Conservation (phyloP, 208 protist species). For the Novymonas esmeraldas region DNA sequence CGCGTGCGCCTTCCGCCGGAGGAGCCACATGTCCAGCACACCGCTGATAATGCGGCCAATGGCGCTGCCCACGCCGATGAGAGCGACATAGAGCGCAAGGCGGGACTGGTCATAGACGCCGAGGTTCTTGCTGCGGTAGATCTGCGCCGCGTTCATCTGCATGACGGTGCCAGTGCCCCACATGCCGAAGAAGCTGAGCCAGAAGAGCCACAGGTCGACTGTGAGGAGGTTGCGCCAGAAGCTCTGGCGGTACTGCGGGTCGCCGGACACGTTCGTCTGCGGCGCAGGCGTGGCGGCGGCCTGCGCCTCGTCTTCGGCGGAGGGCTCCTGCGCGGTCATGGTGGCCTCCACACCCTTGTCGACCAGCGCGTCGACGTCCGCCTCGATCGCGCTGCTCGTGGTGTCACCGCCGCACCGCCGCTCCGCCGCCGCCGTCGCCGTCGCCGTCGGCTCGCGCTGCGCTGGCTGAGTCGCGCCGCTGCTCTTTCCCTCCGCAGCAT, state of each 20-base stretch:
- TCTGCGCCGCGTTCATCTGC: slow-evolving; percentile 74
- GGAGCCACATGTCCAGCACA: slow-evolving; percentile 61
- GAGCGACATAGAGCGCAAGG: slow-evolving; percentile 60
- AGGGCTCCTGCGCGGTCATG: background rate
- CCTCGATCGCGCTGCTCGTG: slow-evolving; percentile 3
- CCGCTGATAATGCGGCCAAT: slow-evolving; percentile 63
- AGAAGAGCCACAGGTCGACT: slow-evolving; percentile 72
- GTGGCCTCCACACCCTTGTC: background rate
- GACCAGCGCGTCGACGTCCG: slow-evolving; percentile 10
- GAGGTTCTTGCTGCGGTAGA: slow-evolving; percentile 68
- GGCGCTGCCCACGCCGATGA: slow-evolving; percentile 75
- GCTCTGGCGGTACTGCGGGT: slow-evolving; percentile 60
- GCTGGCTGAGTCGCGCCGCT: too few species aligned
- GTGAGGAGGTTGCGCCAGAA: slow-evolving; percentile 80
- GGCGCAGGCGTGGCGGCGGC: background rate
- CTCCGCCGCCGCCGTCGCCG: background rate
- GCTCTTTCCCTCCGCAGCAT: background rate
- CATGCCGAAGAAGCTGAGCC: slow-evolving; percentile 68
- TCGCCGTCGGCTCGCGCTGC: background rate
- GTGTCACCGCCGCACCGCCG: background rate
- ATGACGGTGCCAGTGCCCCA: slow-evolving; percentile 78
- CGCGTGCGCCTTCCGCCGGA: slow-evolving; percentile 25
- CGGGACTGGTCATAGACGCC: slow-evolving; percentile 36
- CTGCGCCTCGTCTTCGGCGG: background rate
- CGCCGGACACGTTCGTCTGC: slow-evolving; percentile 23